A percentile compares a stretch with the other conserved stretches of the same genome.
These are phyloP conservation scores for Cicer pinnatifidum DNA, from an alignment of 306 rosid species.

Conservation along the genomic window DNA sequence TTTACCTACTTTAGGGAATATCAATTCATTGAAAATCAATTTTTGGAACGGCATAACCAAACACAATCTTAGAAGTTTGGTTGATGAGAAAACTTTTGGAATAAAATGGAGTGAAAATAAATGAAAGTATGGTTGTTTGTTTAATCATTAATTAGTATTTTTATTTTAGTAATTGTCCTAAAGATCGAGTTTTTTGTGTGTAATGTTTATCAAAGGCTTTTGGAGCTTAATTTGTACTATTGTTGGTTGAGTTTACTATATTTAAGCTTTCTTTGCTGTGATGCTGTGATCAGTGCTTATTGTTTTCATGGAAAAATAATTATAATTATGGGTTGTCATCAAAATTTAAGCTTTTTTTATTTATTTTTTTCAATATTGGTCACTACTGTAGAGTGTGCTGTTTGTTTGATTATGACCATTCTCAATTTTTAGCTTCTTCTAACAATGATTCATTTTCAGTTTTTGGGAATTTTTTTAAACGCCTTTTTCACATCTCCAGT, in stretches of 20 bases:
- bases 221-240: conserved; percentile 21
- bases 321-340: conserved; percentile 19
- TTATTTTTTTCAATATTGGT: conserved; percentile 31
- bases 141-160: neutral
- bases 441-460: conserved; percentile 15
- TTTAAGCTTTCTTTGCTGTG: neutral
- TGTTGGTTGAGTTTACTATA: conserved; percentile 23
- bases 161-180: neutral
- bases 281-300: conserved; percentile 9
- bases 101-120: neutral
- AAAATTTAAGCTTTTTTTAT: conserved; percentile 14
- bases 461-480: neutral
- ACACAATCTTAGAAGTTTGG: neutral
- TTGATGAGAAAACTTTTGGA: conserved; percentile 20
- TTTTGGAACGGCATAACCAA: too few species aligned
- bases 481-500: conserved; percentile 1
- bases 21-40: too few species aligned
- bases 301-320: conserved; percentile 2
- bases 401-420: conserved; percentile 28
- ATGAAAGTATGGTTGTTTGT: neutral
- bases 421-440: neutral
- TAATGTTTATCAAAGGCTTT: neutral
- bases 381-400: conserved; percentile 21
- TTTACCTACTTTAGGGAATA: too few species aligned
- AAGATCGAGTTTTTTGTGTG: neutral